Conservation (phyloP, 805 yeast species). For the Kregervanrija fluxuum region DNA sequence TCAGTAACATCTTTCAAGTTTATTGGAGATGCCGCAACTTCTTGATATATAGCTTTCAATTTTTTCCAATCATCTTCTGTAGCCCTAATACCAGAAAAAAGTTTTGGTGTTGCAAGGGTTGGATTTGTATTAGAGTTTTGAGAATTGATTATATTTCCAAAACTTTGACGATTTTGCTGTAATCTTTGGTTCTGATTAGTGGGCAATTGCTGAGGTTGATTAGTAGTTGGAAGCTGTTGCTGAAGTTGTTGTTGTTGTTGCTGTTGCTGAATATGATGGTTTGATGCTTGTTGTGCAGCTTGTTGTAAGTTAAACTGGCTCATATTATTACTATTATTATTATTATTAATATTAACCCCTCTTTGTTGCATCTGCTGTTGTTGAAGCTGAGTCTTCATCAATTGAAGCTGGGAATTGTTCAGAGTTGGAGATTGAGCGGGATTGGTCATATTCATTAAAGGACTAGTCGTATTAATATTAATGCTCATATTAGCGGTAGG, state of each 20-base stretch:
- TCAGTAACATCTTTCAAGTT: conserved; percentile 60
- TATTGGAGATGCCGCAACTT: conserved; percentile 60
- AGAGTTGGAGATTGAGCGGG: conserved; percentile 6
- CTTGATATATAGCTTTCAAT: conserved; percentile 58
- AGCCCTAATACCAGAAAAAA: conserved; percentile 30
- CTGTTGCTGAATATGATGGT: conserved; percentile 9
- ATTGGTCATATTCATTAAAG: too few relatives aligned
- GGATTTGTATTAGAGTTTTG: conserved; percentile 1
- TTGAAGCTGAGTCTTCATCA: conserved; percentile 13
- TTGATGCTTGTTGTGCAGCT: too few relatives aligned
- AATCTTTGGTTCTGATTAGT: conserved; percentile 26
- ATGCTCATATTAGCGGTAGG: too few relatives aligned
- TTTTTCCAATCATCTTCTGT: conserved; percentile 57
- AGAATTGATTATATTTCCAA: conserved; percentile 2
- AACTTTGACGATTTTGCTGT: conserved; percentile 11
- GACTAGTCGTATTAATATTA: too few relatives aligned
- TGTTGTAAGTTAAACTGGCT: neutral
- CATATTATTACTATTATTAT: too few relatives aligned
- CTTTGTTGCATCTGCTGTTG: conserved; percentile 5
- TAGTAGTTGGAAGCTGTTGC: conserved; percentile 4
- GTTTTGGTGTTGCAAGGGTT: conserved; percentile 17
- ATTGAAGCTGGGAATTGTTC: conserved; percentile 6
- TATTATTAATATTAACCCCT: too few relatives aligned
- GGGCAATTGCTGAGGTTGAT: conserved; percentile 23
- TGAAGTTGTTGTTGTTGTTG: conserved; percentile 11